phyloP scores from a whole-genome alignment of 352 stramenopile genomes.

The Aphanomyces euteiches region DNA sequence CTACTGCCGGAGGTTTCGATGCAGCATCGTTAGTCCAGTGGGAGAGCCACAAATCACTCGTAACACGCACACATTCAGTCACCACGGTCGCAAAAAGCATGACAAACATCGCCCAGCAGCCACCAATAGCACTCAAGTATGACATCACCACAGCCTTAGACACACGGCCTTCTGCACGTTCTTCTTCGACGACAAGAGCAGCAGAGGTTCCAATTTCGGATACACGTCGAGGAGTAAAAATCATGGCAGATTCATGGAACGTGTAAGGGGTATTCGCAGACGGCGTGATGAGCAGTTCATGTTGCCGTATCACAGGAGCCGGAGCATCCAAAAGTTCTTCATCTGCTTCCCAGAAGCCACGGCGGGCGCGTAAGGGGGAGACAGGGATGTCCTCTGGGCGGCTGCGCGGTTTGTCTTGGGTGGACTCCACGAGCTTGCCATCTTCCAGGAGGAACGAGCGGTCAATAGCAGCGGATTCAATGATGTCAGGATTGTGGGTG shows the following conservation, averaged over 20 bases:
- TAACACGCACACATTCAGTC: background rate
- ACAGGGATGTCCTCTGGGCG: background rate
- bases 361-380: background rate
- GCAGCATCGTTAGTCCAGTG: background rate
- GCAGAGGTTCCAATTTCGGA: slow-evolving; percentile 27
- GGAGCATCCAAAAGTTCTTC: background rate
- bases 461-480: slow-evolving; percentile 2
- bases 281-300: slow-evolving; percentile 20
- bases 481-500: slow-evolving; percentile 39
- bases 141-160: slow-evolving; percentile 59
- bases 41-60: slow-evolving; percentile 1
- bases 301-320: background rate
- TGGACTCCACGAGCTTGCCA: background rate
- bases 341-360: background rate
- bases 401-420: background rate
- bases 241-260: background rate
- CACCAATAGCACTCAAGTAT: slow-evolving; percentile 44
- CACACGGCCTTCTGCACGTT: slow-evolving; percentile 60
- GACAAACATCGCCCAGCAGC: background rate
- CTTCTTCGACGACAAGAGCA: slow-evolving; percentile 60
- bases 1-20: background rate
- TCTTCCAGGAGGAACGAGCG: slow-evolving; percentile 1
- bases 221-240: slow-evolving; percentile 9
- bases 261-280: slow-evolving; percentile 8
- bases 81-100: background rate